Conservation (phyloP, 2,329 filamentous ascomycete genomes). For the Stemphylium vesicarium region DNA sequence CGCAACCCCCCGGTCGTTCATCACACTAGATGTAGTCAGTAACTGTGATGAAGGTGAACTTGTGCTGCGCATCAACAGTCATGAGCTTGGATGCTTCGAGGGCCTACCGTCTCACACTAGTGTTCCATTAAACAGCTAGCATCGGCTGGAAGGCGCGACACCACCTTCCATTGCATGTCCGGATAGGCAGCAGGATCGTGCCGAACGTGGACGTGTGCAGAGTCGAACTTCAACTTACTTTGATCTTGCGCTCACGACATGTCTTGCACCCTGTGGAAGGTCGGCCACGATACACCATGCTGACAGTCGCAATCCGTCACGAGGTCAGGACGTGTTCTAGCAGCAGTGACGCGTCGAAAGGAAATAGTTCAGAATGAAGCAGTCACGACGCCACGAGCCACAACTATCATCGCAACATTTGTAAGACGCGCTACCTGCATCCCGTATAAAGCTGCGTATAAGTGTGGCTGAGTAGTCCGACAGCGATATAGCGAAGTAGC, state of each 20-base stretch:
- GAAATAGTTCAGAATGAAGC: not conserved
- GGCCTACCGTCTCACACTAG: slow-evolving; percentile 2
- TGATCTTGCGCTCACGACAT: slow-evolving; percentile 52
- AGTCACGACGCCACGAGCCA: too few species aligned
- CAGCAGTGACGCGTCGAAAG: not conserved
- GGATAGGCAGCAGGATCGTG: not conserved
- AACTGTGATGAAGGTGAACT: not conserved
- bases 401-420: not conserved
- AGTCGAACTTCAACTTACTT: slow-evolving; percentile 32
- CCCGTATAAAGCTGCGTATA: not conserved
- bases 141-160: not conserved
- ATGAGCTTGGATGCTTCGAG: too few species aligned
- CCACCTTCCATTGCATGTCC: not conserved
- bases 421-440: not conserved
- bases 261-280: slow-evolving; percentile 43
- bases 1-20: slow-evolving; percentile 34
- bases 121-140: slow-evolving; percentile 1
- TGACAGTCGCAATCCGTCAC: not conserved
- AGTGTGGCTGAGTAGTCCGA: not conserved
- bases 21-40: slow-evolving; percentile 34
- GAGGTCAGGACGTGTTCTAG: not conserved
- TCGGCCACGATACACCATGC: slow-evolving; percentile 44
- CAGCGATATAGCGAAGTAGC: not conserved
- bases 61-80: not conserved
- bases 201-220: not conserved